Evolutionary conservation across 202 grass and related monocot species (phyloP), one percentile per base, ranked within the genome.

Genomic region (Schoenoplectus triqueter): DNA sequence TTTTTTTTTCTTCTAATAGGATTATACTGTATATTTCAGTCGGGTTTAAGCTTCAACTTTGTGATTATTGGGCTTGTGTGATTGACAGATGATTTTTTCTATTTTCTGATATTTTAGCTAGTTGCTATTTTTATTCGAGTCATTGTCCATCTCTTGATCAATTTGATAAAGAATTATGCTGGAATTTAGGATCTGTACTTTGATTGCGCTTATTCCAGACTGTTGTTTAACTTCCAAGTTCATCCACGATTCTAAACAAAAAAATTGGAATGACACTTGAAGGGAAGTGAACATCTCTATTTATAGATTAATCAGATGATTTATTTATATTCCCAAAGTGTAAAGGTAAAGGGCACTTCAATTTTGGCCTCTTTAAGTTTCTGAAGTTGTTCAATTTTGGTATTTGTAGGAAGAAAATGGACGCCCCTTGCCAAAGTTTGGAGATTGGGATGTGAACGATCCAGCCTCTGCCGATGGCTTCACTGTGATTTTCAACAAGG

Each of bases 401-500:
- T 15, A 6, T 56, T 61, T 79, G 31, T 46, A 96, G 94, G 90
- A 96, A 84, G 94, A 93, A 72, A 88, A 88, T 84, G 94, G 91
- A 78, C 89, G 91, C 46, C 94, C 94, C 63, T 87, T 94, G 70
- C 94, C 94, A 21, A 96, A 96, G 86, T 96, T 96, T 81, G 94
- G 91, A 39, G 94, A 96, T 85, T 96, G 94, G 94, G 94, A 96
- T 59, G 94, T 93, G 55, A 96, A 96, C 3, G 91, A 96, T 40
- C 93, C 94, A 57, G 91, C 94, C 44, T 96, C 94, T 2, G 94
- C 94, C 46, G 91, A 96, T 31, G 94, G 91, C 60, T 96, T 93
- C 69, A 96, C 91, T 9, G 88, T 96, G 42, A 96, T 96, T 83
- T 96, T 96, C 78, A 93, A 96, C 89, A 96, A 96, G 85, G 94